Evolutionary conservation across 2,329 filamentous ascomycete species (phyloP).

Genomic region (Metarhizium humberi): DNA sequence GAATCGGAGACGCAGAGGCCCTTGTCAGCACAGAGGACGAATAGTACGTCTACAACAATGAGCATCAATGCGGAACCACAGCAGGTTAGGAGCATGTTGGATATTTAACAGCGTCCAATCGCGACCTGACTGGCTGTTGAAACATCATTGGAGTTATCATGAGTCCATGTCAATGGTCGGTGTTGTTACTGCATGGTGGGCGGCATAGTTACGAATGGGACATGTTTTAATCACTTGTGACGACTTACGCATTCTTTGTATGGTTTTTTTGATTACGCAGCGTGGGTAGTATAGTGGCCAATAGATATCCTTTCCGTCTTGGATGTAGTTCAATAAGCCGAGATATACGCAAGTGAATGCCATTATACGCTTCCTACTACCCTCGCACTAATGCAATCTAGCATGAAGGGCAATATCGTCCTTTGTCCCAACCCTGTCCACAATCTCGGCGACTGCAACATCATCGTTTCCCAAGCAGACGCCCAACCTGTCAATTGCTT

Average conservation of each 20-base stretch:
- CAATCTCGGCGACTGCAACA: neutral
- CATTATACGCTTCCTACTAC: too few species aligned
- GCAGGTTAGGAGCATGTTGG: slow-evolving; percentile 49
- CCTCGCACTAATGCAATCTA: neutral
- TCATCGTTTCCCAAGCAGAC: neutral
- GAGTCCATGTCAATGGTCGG: neutral
- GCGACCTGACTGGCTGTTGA: neutral
- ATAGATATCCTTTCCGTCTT: neutral
- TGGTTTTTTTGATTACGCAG: neutral
- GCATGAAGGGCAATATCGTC: neutral
- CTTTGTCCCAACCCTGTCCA: neutral
- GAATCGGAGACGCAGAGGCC: slow-evolving; percentile 14
- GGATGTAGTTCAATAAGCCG: too few species aligned
- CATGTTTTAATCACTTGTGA: neutral
- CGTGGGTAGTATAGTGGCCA: neutral
- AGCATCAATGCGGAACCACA: slow-evolving; percentile 41
- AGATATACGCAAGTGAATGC: too few species aligned
- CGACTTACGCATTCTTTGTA: neutral
- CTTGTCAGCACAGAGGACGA: slow-evolving; percentile 29
- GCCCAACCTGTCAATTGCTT: neutral
- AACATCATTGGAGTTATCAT: neutral
- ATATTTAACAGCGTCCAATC: slow-evolving; percentile 28
- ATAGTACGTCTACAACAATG: slow-evolving; percentile 35
- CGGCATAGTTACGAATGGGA: neutral
- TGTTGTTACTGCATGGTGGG: neutral